Conservation (phyloP, 2,329 filamentous ascomycete genomes). For the Fusarium bactridioides region DNA sequence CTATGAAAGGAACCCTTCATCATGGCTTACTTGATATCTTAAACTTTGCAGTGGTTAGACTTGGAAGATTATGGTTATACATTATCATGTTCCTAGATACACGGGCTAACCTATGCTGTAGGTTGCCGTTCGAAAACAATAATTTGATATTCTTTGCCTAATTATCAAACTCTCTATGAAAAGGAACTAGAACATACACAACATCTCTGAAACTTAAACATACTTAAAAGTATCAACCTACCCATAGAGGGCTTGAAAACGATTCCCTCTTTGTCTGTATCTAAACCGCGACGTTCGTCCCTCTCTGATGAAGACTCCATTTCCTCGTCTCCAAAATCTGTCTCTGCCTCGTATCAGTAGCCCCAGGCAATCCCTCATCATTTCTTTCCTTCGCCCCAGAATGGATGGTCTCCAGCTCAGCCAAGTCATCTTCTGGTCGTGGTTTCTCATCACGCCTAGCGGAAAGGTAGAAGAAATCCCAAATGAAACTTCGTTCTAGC, state of each 20-base stretch:
- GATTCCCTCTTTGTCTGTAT: background rate
- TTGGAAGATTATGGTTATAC: background rate
- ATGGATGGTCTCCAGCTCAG: slow-evolving; percentile 30
- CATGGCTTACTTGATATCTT: too few relatives aligned
- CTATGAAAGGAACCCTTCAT: background rate
- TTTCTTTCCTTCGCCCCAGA: slow-evolving; percentile 24
- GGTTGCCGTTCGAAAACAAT: background rate
- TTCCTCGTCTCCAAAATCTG: slow-evolving; percentile 38
- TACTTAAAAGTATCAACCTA: background rate
- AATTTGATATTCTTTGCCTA: too few relatives aligned
- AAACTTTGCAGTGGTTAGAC: background rate
- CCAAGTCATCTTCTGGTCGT: slow-evolving; percentile 18
- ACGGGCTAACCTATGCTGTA: background rate
- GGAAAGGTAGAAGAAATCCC: slow-evolving; percentile 55
- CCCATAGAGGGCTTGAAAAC: background rate
- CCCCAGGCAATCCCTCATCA: background rate
- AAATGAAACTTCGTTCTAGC: slow-evolving; percentile 52
- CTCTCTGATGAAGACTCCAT: slow-evolving; percentile 34
- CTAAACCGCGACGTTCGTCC: slow-evolving; percentile 10
- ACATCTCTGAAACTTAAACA: background rate
- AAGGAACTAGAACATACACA: background rate
- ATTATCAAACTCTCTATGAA: background rate
- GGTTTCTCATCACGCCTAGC: slow-evolving; percentile 46
- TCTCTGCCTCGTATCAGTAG: slow-evolving; percentile 29
- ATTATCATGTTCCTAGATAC: background rate